phyloP scores from a whole-genome alignment of 2,329 filamentous ascomycete species.

The Penicillium frequentans region DNA sequence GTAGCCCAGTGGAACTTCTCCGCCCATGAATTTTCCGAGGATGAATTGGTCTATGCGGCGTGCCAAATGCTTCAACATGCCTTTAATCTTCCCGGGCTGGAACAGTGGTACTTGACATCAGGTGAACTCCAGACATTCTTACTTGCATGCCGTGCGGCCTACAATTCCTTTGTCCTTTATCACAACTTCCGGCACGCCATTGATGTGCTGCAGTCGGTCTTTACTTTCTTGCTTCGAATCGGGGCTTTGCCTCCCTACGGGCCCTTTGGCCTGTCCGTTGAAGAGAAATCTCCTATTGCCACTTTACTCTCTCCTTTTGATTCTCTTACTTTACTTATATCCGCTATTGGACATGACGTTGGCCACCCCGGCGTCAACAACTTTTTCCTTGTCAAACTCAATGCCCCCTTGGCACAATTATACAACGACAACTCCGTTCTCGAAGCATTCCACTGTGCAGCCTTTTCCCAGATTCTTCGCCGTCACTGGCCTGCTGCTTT shows the following conservation, averaged over 20 bases:
- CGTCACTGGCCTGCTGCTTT: conserved; percentile 88
- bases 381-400: conserved; percentile 87
- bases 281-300: conserved; percentile 64
- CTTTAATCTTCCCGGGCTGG: conserved; percentile 75
- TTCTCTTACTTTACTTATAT: conserved; percentile 82
- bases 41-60: conserved; percentile 85
- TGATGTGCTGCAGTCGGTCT: conserved; percentile 91
- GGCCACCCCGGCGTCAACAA: conserved; percentile 98
- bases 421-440: conserved; percentile 97
- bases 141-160: conserved; percentile 85
- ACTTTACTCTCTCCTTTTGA: conserved; percentile 81
- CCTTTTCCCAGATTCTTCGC: conserved; percentile 92
- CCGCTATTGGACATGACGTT: conserved; percentile 97
- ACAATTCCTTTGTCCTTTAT: conserved; percentile 94
- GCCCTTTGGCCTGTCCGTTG: conserved; percentile 29
- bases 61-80: conserved; percentile 88
- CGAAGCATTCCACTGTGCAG: conserved; percentile 96
- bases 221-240: conserved; percentile 81
- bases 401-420: conserved; percentile 87
- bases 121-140: conserved; percentile 83
- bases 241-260: conserved; percentile 72
- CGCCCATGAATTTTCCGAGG: conserved; percentile 84
- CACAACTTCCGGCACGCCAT: conserved; percentile 98
- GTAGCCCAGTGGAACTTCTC: conserved; percentile 84
- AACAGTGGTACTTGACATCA: conserved; percentile 76